Conservation (phyloP, 805 yeast genomes). For the Starmerella gropengiesseri region DNA sequence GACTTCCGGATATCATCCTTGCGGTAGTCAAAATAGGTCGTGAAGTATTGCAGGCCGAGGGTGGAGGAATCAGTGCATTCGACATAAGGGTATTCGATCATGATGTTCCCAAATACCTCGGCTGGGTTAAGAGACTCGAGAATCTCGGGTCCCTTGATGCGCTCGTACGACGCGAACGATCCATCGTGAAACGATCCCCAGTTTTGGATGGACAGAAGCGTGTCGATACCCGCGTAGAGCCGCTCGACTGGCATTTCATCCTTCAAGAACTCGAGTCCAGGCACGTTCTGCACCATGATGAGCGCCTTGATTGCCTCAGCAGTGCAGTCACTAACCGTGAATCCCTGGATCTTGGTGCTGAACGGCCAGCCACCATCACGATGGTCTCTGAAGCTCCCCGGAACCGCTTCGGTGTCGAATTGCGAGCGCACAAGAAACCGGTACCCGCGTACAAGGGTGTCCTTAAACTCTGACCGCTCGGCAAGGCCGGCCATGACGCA, state of each 20-base stretch:
- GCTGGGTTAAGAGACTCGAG: constrained; percentile 85
- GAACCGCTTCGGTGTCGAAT: constrained; percentile 66
- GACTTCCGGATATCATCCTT: constrained; percentile 55
- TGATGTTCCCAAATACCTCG: constrained; percentile 93
- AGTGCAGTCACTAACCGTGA: constrained; percentile 92
- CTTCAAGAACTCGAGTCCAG: constrained; percentile 39
- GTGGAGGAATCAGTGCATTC: constrained; percentile 97
- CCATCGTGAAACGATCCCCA: constrained; percentile 71
- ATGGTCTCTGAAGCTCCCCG: constrained; percentile 70
- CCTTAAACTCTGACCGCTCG: constrained; percentile 52
- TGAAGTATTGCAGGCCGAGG: constrained; percentile 72
- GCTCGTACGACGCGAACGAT: constrained; percentile 85
- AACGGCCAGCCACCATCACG: constrained; percentile 93
- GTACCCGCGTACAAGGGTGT: constrained; percentile 54
- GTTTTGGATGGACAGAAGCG: constrained; percentile 67
- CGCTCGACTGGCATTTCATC: constrained; percentile 44
- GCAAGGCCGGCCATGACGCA: constrained; percentile 70
- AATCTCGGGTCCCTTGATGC: constrained; percentile 65
- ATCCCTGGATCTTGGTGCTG: constrained; percentile 91
- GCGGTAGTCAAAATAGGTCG: constrained; percentile 54
- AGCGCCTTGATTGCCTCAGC: constrained; percentile 93
- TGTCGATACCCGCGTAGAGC: constrained; percentile 62
- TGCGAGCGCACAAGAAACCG: constrained; percentile 71
- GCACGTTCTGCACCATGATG: constrained; percentile 71
- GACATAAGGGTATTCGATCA: constrained; percentile 97